These are phyloP conservation scores for Tympanopsis confertula DNA, from an alignment of 2,329 filamentous ascomycete species.

Conservation along the genomic window DNA sequence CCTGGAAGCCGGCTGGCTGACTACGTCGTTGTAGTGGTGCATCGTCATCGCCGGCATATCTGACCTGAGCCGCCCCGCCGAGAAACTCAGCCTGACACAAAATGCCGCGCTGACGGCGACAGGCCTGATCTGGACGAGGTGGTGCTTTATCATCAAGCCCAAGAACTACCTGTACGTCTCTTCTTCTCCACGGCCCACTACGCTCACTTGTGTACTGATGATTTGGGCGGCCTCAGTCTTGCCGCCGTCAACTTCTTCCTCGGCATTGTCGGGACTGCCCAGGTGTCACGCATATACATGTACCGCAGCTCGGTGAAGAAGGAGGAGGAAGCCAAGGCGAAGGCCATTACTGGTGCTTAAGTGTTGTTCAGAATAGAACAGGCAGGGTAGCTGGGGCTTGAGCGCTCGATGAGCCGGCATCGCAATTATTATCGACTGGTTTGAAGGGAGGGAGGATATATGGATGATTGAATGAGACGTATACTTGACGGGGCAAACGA, in stretches of 20 bases:
- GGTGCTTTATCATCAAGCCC: slow-evolving; percentile 95
- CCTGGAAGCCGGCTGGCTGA: neutral
- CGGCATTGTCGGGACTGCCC: slow-evolving; percentile 72
- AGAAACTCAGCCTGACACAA: slow-evolving; percentile 86
- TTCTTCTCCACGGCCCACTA: neutral
- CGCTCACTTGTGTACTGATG: neutral
- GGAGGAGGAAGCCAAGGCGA: too few species aligned
- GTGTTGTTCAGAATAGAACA: too few species aligned
- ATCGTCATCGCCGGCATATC: slow-evolving; percentile 85
- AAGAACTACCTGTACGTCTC: slow-evolving; percentile 70
- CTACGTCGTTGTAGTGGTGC: slow-evolving; percentile 51
- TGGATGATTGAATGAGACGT: too few species aligned
- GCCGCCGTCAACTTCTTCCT: slow-evolving; percentile 98
- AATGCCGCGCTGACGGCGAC: slow-evolving; percentile 84
- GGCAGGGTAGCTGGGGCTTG: too few species aligned
- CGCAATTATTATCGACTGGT: too few species aligned
- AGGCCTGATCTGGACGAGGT: slow-evolving; percentile 93
- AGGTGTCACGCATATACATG: slow-evolving; percentile 65
- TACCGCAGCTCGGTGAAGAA: slow-evolving; percentile 53
- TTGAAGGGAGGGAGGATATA: too few species aligned
- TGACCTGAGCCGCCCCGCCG: slow-evolving; percentile 81
- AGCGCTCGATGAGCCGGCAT: too few species aligned
- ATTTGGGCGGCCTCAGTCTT: slow-evolving; percentile 41
- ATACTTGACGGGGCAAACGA: too few species aligned
- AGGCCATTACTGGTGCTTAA: too few species aligned